These are phyloP conservation scores for Colletotrichum karsti DNA, from an alignment of 2,329 filamentous ascomycete genomes.

Conservation along the genomic window DNA sequence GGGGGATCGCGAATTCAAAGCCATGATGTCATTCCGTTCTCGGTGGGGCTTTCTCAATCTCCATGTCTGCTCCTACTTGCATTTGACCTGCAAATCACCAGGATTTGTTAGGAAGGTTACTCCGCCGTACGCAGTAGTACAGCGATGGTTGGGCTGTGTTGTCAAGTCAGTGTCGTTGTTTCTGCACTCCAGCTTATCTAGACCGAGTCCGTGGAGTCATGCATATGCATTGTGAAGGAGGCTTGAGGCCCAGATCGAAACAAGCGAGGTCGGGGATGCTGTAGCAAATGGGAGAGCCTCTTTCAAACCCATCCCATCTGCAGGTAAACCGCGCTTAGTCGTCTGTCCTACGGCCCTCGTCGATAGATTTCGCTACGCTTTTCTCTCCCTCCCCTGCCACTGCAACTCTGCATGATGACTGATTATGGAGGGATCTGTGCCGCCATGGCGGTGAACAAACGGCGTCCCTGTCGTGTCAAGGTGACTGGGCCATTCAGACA, in stretches of 20 bases:
- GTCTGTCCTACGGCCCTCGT: not conserved
- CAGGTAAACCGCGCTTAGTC: not conserved
- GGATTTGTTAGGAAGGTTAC: not conserved
- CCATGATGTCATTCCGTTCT: conserved; percentile 23
- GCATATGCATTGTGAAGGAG: conserved; percentile 25
- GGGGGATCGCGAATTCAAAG: not conserved
- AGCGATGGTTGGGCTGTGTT: not conserved
- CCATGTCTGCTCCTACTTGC: not conserved
- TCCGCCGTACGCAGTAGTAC: not conserved
- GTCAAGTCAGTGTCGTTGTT: not conserved
- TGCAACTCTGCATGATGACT: not conserved
- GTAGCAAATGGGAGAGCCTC: conserved; percentile 1
- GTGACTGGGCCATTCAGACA: not conserved
- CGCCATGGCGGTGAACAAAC: conserved; percentile 19
- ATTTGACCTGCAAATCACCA: not conserved
- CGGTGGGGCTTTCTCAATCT: not conserved
- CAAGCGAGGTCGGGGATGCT: conserved; percentile 15
- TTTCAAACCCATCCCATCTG: conserved; percentile 9
- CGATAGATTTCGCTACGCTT: not conserved
- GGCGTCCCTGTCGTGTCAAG: not conserved
- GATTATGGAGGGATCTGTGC: not conserved
- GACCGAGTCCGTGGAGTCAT: conserved; percentile 17
- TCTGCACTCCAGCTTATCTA: conserved; percentile 9
- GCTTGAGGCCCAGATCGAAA: conserved; percentile 23
- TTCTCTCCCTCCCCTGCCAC: not conserved